Evolutionary conservation across 228 moss, liverwort and hornwort genomes (phyloP).

Genomic region (Sphagnum fallax): DNA sequence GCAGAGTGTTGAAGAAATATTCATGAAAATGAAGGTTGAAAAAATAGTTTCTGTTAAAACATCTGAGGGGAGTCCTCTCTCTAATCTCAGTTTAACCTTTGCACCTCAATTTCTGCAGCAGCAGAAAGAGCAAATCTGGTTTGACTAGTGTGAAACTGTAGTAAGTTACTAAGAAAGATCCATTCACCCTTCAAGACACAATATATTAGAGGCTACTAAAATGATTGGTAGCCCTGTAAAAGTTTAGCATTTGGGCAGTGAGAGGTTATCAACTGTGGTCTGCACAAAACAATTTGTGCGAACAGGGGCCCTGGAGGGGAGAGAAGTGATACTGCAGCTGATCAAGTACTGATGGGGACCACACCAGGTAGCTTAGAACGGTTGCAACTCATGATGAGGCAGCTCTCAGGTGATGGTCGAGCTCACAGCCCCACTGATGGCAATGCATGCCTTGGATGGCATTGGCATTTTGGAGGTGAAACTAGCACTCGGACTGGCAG

Average conservation of each 20-base stretch:
- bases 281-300: background rate
- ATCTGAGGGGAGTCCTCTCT: background rate
- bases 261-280: background rate
- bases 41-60: no score
- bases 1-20: background rate
- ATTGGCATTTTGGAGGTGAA: slow-evolving; percentile 86
- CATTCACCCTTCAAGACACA: no score
- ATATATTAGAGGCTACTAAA: background rate
- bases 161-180: background rate
- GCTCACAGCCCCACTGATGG: slow-evolving; percentile 61
- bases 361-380: slow-evolving; percentile 62
- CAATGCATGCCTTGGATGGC: slow-evolving; percentile 29
- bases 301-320: slow-evolving; percentile 65
- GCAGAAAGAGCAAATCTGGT: background rate
- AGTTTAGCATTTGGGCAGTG: background rate
- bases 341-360: slow-evolving; percentile 16
- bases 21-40: no score
- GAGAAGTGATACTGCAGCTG: slow-evolving; percentile 46
- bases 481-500: slow-evolving; percentile 52
- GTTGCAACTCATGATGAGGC: slow-evolving; percentile 82
- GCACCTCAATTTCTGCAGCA: background rate
- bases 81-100: background rate
- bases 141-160: background rate
- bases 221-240: no score
- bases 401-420: slow-evolving; percentile 61